Evolutionary conservation across 805 yeast species (phyloP).

Genomic region (Starmerella asiatica): DNA sequence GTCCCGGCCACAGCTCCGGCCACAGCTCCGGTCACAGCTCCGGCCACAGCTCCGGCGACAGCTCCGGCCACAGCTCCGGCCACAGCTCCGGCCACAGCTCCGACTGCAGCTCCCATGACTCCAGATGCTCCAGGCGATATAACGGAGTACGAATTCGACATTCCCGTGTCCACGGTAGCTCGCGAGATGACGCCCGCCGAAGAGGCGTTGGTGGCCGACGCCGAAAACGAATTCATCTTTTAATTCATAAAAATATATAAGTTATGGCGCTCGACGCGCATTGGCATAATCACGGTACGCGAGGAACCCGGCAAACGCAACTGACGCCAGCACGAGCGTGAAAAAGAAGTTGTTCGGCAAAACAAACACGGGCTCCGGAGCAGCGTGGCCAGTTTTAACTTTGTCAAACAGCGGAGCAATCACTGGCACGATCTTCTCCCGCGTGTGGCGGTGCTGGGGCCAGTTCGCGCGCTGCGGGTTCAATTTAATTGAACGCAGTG

Average conservation of each 20-base stretch:
- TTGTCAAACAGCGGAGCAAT: constrained; percentile 18
- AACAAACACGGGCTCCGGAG: constrained; percentile 13
- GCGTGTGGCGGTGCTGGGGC: constrained; percentile 14
- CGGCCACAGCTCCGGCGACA: not conserved
- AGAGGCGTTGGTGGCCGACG: constrained; percentile 10
- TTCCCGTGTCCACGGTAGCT: constrained; percentile 5
- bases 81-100: not conserved
- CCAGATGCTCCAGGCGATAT: too few relatives aligned
- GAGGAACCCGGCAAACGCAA: constrained; percentile 11
- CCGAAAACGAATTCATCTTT: constrained; percentile 9
- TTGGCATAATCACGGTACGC: constrained; percentile 9
- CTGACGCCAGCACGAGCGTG: constrained; percentile 15
- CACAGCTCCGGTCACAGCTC: constrained; percentile 6
- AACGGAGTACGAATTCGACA: constrained; percentile 5
- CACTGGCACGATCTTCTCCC: constrained; percentile 13
- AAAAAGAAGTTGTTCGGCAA: constrained; percentile 20
- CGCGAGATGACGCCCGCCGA: constrained; percentile 14
- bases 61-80: not conserved
- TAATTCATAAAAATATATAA: not conserved
- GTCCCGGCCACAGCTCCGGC: not conserved
- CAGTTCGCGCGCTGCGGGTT: constrained; percentile 23
- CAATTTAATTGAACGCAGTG: constrained; percentile 21
- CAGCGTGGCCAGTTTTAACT: constrained; percentile 9
- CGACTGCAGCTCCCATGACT: too few relatives aligned
- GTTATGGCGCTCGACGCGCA: not conserved